Conservation (phyloP, 225 moss, liverwort and hornwort genomes). For the Straminergon stramineum region DNA sequence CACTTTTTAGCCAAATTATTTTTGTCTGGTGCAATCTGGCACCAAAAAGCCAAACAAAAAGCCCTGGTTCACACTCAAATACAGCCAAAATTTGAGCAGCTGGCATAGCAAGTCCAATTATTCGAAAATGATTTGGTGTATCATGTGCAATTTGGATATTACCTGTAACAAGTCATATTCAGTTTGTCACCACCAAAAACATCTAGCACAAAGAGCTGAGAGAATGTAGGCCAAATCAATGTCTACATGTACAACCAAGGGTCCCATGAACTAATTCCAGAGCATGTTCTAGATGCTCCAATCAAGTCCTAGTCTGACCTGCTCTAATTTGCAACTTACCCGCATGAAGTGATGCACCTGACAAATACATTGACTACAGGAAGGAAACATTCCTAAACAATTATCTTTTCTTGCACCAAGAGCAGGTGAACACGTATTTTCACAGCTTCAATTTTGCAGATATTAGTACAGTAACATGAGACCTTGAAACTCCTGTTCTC, state of each 20-base stretch:
- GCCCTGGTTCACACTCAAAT: background rate
- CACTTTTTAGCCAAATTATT: too few relatives aligned
- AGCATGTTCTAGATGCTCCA: slow-evolving; percentile 4
- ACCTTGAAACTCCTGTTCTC: slow-evolving; percentile 2
- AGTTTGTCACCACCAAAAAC: background rate
- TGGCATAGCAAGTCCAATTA: background rate
- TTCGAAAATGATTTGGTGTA: background rate
- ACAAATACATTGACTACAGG: slow-evolving; percentile 21
- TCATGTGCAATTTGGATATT: background rate
- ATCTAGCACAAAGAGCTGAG: background rate
- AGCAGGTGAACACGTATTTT: slow-evolving; percentile 22
- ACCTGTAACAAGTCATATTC: background rate
- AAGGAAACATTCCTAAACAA: slow-evolving; percentile 19
- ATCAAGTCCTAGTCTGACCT: slow-evolving; percentile 1
- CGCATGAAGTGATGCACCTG: slow-evolving; percentile 1
- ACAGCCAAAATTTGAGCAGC: background rate
- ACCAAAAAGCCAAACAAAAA: too few relatives aligned
- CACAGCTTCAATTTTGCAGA: slow-evolving; percentile 26
- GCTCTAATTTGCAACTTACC: background rate
- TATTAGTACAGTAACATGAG: slow-evolving; percentile 27
- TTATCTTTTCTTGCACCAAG: background rate
- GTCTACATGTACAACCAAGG: slow-evolving; percentile 17
- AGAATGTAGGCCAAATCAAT: slow-evolving; percentile 14
- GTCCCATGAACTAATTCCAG: background rate
- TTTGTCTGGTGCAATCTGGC: too few relatives aligned